phyloP scores from a whole-genome alignment of 352 stramenopile species.

The Phytophthora cactorum region DNA sequence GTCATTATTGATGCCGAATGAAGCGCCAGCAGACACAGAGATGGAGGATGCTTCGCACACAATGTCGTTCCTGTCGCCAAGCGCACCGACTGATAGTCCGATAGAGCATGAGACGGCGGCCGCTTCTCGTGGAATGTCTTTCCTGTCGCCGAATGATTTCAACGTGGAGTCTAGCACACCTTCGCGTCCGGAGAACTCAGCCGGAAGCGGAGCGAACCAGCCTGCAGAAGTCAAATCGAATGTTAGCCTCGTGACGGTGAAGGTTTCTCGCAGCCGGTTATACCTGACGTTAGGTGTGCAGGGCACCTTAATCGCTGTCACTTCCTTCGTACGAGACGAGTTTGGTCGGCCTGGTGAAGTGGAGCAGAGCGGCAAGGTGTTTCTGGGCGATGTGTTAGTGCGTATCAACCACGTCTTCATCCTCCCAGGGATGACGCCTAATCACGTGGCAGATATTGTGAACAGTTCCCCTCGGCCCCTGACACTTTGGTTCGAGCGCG shows the following conservation, averaged over 20 bases:
- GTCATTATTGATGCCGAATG: slow-evolving; percentile 13
- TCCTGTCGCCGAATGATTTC: slow-evolving; percentile 52
- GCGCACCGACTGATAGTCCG: slow-evolving; percentile 12
- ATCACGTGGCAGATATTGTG: slow-evolving; percentile 57
- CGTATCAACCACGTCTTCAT: slow-evolving; percentile 52
- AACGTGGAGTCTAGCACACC: slow-evolving; percentile 34
- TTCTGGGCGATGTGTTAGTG: slow-evolving; percentile 68
- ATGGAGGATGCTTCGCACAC: slow-evolving; percentile 7
- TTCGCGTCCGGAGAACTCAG: slow-evolving; percentile 1
- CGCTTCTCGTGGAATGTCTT: slow-evolving; percentile 43
- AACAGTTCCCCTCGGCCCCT: slow-evolving; percentile 49
- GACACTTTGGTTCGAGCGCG: slow-evolving; percentile 62
- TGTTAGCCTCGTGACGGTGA: slow-evolving; percentile 43
- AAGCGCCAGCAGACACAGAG: background rate
- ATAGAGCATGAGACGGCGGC: background rate
- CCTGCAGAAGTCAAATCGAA: slow-evolving; percentile 16
- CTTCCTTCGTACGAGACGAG: slow-evolving; percentile 66
- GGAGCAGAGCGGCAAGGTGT: slow-evolving; percentile 71
- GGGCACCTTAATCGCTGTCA: slow-evolving; percentile 58
- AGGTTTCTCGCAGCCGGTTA: slow-evolving; percentile 47
- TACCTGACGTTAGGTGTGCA: slow-evolving; percentile 64
- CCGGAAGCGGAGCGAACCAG: background rate
- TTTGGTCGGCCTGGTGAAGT: slow-evolving; percentile 62
- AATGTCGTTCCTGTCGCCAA: slow-evolving; percentile 29
- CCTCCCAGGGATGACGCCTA: slow-evolving; percentile 34